A percentile compares a stretch with the other conserved stretches of the same genome.
phyloP scores from a whole-genome alignment of 108 stramenopile genomes.

The Nitzschia sp. region DNA sequence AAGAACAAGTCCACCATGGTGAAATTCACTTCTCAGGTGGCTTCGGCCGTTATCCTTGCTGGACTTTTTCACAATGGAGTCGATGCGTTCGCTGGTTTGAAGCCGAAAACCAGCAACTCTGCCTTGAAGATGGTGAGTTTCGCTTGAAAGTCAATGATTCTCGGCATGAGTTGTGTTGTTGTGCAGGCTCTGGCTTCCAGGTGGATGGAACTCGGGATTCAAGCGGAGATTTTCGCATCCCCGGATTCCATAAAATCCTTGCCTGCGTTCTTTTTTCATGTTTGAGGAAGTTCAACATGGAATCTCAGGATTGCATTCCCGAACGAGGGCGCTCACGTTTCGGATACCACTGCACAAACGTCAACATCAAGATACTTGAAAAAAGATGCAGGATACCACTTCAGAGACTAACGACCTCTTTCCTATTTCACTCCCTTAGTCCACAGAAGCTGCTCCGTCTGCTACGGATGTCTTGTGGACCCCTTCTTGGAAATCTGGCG shows the following conservation, averaged over 20 bases:
- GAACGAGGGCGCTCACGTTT: neutral
- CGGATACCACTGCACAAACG: neutral
- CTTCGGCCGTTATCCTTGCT: slow-evolving; percentile 23
- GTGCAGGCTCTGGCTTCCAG: neutral
- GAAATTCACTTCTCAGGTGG: slow-evolving; percentile 20
- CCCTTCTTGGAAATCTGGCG: slow-evolving; percentile 84
- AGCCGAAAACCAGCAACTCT: slow-evolving; percentile 1
- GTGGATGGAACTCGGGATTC: slow-evolving; percentile 2
- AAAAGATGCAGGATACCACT: neutral
- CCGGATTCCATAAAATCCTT: neutral
- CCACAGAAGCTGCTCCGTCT: slow-evolving; percentile 18
- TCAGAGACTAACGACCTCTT: neutral
- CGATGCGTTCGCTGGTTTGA: slow-evolving; percentile 22
- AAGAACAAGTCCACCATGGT: slow-evolving; percentile 17
- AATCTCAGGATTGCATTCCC: neutral
- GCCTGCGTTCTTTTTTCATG: neutral
- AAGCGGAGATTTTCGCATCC: neutral
- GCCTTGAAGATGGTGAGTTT: slow-evolving; percentile 30
- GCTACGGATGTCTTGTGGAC: slow-evolving; percentile 82
- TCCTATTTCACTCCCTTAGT: neutral
- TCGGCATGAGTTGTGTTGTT: neutral
- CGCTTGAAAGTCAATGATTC: neutral
- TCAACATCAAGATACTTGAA: neutral
- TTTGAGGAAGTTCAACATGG: neutral
- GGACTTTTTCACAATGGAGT: neutral